Evolutionary conservation across 352 stramenopile species (phyloP).

Genomic region (Blastocystis sp.): DNA sequence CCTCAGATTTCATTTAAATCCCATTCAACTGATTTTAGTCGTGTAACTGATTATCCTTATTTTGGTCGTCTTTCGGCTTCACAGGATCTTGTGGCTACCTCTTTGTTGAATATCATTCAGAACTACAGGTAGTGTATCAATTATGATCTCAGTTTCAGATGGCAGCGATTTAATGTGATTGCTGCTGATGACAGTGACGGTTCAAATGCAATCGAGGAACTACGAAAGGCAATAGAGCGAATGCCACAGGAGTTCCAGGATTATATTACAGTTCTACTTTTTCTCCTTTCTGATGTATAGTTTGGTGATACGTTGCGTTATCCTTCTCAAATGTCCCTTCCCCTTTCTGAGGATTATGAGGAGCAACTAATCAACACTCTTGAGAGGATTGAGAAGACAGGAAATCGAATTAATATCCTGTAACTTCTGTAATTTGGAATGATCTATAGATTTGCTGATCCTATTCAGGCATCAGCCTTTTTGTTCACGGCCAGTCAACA

Average conservation of each 20-base stretch:
- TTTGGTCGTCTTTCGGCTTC: slow-evolving; percentile 31
- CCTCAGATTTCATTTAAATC: slow-evolving; percentile 11
- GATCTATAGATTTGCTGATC: not conserved
- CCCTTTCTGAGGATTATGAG: not conserved
- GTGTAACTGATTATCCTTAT: not conserved
- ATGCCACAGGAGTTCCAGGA: slow-evolving; percentile 39
- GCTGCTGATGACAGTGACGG: slow-evolving; percentile 36
- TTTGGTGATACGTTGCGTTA: slow-evolving; percentile 2
- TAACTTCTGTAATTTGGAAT: not conserved
- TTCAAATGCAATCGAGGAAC: slow-evolving; percentile 22
- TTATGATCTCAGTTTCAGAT: not conserved
- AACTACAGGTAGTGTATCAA: not conserved
- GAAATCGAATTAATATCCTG: slow-evolving; percentile 56
- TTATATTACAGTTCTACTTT: not conserved
- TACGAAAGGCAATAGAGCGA: not conserved
- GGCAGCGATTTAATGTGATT: slow-evolving; percentile 59
- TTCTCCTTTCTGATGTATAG: not conserved
- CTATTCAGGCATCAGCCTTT: slow-evolving; percentile 7
- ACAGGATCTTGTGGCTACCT: slow-evolving; percentile 19
- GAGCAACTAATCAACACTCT: not conserved
- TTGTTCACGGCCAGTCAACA: not conserved
- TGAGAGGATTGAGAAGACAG: not conserved
- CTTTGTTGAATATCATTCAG: slow-evolving; percentile 43
- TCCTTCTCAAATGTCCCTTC: slow-evolving; percentile 5
- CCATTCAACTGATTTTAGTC: slow-evolving; percentile 23